Conservation (phyloP, 1,139 yeast genomes). For the Scheffersomyces insectosa region DNA sequence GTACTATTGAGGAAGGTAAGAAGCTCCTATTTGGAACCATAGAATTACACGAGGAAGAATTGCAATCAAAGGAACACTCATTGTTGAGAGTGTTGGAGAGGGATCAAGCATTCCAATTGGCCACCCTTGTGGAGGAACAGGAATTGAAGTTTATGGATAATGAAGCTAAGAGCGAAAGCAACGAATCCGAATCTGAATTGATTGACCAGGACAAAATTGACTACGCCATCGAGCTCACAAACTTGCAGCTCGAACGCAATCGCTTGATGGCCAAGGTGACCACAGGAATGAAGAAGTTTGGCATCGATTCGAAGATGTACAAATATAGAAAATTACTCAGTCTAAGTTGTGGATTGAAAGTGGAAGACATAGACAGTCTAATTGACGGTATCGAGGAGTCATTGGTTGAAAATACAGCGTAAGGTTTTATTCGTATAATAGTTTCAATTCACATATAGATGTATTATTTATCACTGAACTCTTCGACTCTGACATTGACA, state of each 20-base stretch:
- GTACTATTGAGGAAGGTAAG: constrained; percentile 31
- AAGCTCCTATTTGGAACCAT: constrained; percentile 22
- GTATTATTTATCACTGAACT: not conserved
- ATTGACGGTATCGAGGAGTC: constrained; percentile 50
- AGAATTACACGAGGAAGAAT: constrained; percentile 24
- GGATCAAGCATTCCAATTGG: constrained; percentile 53
- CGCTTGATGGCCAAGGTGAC: constrained; percentile 41
- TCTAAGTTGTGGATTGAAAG: constrained; percentile 75
- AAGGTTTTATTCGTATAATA: not conserved
- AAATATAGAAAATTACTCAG: constrained; percentile 82
- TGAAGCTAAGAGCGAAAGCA: constrained; percentile 9
- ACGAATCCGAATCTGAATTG: constrained; percentile 16
- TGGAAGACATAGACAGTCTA: constrained; percentile 75
- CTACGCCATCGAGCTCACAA: constrained; percentile 46
- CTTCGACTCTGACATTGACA: no score
- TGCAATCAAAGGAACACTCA: constrained; percentile 37
- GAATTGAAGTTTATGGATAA: constrained; percentile 29
- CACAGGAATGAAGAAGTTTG: constrained; percentile 35
- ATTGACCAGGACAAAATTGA: constrained; percentile 23
- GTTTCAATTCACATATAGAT: not conserved
- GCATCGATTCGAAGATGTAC: constrained; percentile 60
- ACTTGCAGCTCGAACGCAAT: constrained; percentile 54
- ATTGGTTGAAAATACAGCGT: constrained; percentile 30
- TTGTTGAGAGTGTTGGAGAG: constrained; percentile 28
- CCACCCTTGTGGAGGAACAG: constrained; percentile 43